Evolutionary conservation across 257 asterid genomes (phyloP), one percentile per base, ranked within the genome.

Genomic region (Jaltomata sinuosa): DNA sequence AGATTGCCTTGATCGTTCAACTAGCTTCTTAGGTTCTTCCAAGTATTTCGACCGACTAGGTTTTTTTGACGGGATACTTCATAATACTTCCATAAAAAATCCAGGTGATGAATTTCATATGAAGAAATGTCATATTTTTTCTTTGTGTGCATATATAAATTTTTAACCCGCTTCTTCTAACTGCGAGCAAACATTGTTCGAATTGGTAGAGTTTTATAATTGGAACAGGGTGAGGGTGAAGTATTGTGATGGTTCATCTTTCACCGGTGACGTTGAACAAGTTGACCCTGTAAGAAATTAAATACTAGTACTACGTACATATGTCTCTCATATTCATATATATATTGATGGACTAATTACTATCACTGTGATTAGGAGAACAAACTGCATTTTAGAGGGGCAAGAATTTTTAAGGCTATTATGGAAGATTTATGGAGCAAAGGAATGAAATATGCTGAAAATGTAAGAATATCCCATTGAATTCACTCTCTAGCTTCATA

Each of bases 201-300:
- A 29, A 82, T 54, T 64, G 68, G 61, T 84, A 89, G 92, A 95
- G 84, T 95, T 94, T 86, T 94, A 95, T 81, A 89, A 91, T 11
- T 95, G 99, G 99, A 95, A 95, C 42, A 87, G 92, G 78, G 84
- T 93, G 79, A 91, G 89, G 87, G 93, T 95, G 77, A 89, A 94
- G 86, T 95, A 95, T 53, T 95, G 99, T 57, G 99, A 95, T 77
- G 98, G 98, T 42, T 88, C 97, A 67, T 95, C 98, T 6, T 95
- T 91, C 79, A 95, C 97, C 0, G 97, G 99, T 80, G 98, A 95
- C 61, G 74, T 90, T 15, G 97, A 93, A 85, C 93, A 90, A 25
- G 97, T 94, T 11, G 81, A 93, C 90, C 93, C 92, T 5, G 99
- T 95, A 86, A 92, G 97, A 53, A 32, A n/a, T n/a, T n/a, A n/a